Conservation (phyloP, 1,284 basidiomycete species). For the Leccinum cinnamomeum region DNA sequence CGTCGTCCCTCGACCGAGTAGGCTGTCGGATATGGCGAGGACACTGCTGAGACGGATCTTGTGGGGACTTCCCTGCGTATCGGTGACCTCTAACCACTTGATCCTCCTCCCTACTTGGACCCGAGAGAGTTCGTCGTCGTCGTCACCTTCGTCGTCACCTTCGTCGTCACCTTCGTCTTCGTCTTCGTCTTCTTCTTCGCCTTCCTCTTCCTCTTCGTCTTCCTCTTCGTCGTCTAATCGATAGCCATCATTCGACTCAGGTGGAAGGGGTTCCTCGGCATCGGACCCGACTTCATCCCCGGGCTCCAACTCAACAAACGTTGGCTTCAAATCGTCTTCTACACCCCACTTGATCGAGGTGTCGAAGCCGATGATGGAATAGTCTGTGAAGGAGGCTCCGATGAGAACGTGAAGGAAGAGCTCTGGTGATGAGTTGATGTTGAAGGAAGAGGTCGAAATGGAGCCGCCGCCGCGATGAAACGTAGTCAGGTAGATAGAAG, state of each 20-base stretch:
- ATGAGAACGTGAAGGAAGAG: background rate
- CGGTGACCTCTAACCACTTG: background rate
- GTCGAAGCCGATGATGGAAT: background rate
- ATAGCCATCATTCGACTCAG: too few species aligned
- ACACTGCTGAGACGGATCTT: background rate
- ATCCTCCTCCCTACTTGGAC: background rate
- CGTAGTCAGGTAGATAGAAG: background rate
- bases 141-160: background rate
- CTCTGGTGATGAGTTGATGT: background rate
- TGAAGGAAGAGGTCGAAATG: background rate
- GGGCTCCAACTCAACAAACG: background rate
- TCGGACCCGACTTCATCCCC: background rate
- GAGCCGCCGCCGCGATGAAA: background rate
- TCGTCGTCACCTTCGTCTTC: too few species aligned
- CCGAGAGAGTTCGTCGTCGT: background rate
- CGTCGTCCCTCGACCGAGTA: background rate
- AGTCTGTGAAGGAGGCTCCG: background rate
- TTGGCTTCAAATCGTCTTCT: background rate
- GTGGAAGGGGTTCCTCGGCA: background rate
- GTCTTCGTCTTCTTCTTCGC: too few species aligned
- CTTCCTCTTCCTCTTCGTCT: too few species aligned
- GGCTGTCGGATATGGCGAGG: background rate
- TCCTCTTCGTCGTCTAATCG: too few species aligned
- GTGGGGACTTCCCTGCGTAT: background rate
- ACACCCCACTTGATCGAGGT: background rate